phyloP scores from a whole-genome alignment of 768 basidiomycete genomes.

The Dacryopinax primogenitus region DNA sequence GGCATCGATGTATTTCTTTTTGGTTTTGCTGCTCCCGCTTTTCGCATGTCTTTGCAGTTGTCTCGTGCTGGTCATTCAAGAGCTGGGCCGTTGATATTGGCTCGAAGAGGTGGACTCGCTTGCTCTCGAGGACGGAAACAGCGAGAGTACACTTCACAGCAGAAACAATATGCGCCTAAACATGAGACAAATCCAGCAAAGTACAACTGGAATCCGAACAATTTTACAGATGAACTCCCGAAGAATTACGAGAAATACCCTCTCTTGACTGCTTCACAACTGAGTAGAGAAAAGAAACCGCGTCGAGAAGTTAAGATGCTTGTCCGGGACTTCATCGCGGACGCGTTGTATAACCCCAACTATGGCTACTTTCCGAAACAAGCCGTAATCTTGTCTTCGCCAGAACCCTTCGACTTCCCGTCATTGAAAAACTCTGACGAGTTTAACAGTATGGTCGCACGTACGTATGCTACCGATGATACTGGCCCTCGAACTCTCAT shows the following conservation, averaged over 20 bases:
- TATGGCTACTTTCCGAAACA: conserved; percentile 96
- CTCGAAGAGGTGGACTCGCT: neutral
- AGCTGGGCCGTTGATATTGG: neutral
- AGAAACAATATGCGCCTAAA: neutral
- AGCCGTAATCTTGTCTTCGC: conserved; percentile 72
- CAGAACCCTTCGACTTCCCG: conserved; percentile 56
- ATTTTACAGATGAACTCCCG: neutral
- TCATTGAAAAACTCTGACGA: conserved; percentile 51
- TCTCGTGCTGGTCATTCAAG: neutral
- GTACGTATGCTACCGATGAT: conserved; percentile 61
- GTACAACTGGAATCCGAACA: neutral
- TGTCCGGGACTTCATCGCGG: conserved; percentile 90
- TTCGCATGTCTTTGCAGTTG: neutral
- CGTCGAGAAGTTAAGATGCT: conserved; percentile 85
- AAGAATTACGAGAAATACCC: conserved; percentile 26
- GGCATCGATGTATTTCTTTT: neutral
- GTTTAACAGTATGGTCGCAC: conserved; percentile 72
- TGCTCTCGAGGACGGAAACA: neutral
- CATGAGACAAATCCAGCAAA: neutral
- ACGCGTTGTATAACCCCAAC: conserved; percentile 89
- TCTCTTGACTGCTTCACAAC: conserved; percentile 56
- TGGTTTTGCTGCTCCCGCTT: neutral
- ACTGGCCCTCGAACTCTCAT: conserved; percentile 28
- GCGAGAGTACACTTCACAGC: neutral
- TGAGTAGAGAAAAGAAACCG: conserved; percentile 44